phyloP scores from a whole-genome alignment of 2,329 filamentous ascomycete genomes.

The Pseudocercospora ulei region DNA sequence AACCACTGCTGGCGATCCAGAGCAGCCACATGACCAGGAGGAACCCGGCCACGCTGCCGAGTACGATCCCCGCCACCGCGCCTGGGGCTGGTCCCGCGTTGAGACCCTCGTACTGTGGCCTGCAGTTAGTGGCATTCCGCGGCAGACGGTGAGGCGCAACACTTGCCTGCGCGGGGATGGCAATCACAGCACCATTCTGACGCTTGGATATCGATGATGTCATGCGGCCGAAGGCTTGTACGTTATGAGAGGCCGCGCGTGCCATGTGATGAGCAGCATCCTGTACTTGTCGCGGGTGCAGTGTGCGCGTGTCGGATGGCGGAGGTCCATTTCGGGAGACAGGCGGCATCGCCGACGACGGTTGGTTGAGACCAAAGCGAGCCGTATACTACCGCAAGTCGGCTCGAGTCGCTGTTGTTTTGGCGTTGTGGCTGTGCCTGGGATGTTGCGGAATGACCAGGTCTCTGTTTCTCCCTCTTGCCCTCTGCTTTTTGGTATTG shows the following conservation, averaged over 20 bases:
- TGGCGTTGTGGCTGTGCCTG: too few relatives aligned
- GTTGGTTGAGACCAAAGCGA: too few relatives aligned
- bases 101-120: conserved; percentile 50
- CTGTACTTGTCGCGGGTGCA: conserved; percentile 26
- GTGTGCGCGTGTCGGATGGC: conserved; percentile 24
- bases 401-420: too few relatives aligned
- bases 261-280: conserved; percentile 11
- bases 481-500: too few relatives aligned
- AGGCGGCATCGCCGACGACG: too few relatives aligned
- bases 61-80: conserved; percentile 51
- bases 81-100: conserved; percentile 47
- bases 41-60: conserved; percentile 47
- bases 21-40: conserved; percentile 47
- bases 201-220: too few relatives aligned
- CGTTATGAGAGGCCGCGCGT: conserved; percentile 10
- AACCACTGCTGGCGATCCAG: conserved; percentile 35
- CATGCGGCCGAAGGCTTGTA: conserved; percentile 12
- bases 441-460: too few relatives aligned
- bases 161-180: too few relatives aligned
- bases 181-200: conserved; percentile 15
- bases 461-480: too few relatives aligned
- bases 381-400: too few relatives aligned
- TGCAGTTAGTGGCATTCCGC: conserved; percentile 54
- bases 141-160: too few relatives aligned
- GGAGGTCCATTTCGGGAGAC: too few relatives aligned